These are phyloP conservation scores for Clohesyomyces aquaticus DNA, from an alignment of 495 filamentous ascomycete species.

Conservation along the genomic window DNA sequence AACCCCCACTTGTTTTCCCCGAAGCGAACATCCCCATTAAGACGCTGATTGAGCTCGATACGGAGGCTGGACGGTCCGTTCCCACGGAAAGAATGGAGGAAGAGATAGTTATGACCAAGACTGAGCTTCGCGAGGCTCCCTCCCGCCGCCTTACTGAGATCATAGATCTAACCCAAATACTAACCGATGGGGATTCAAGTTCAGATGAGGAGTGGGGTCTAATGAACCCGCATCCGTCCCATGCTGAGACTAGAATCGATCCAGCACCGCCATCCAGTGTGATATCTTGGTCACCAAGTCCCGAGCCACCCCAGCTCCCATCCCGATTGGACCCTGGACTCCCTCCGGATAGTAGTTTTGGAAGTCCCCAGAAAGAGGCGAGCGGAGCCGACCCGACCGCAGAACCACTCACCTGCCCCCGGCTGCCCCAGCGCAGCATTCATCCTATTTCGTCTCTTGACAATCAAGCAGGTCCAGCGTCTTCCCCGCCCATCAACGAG, in stretches of 20 bases:
- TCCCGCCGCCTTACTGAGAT: not conserved
- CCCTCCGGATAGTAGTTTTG: conserved; percentile 30
- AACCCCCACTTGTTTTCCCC: conserved; percentile 15
- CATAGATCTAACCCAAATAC: not conserved
- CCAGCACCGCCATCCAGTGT: not conserved
- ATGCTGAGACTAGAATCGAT: not conserved
- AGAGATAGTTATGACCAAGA: too few relatives aligned
- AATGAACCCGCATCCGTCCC: too few relatives aligned
- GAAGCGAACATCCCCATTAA: conserved; percentile 31
- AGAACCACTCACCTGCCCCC: not conserved
- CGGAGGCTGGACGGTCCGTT: not conserved
- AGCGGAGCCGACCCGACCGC: too few relatives aligned
- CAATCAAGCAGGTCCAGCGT: not conserved
- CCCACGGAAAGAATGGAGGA: not conserved
- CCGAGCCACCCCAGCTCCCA: conserved; percentile 1
- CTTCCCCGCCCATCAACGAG: not conserved
- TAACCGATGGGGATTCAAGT: not conserved
- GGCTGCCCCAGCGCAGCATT: not conserved
- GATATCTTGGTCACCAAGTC: conserved; percentile 8
- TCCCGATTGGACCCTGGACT: not conserved
- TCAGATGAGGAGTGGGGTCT: not conserved
- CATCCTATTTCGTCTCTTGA: not conserved
- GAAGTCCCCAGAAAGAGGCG: not conserved
- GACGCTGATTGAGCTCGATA: conserved; percentile 10
- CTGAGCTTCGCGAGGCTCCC: too few relatives aligned